Percentiles rank a stretch among this genome's conserved stretches.
phyloP scores from a whole-genome alignment of 768 basidiomycete species.

The Auricularia cornea region DNA sequence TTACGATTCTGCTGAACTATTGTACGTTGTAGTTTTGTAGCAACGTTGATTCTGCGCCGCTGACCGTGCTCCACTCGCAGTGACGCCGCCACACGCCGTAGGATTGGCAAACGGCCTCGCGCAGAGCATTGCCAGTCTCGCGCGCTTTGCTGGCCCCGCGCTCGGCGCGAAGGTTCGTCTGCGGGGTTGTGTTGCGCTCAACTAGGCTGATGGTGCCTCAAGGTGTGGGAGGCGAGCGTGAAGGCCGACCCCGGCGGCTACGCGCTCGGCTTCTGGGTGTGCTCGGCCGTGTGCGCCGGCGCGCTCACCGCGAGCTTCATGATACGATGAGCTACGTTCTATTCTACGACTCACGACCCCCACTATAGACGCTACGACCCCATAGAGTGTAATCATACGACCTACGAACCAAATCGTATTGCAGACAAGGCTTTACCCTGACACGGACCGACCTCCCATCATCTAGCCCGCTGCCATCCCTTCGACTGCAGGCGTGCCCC shows the following conservation, averaged over 20 bases:
- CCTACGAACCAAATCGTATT: too few relatives aligned
- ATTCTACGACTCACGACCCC: background rate
- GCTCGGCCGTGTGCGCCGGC: slow-evolving; percentile 49
- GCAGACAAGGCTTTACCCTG: too few relatives aligned
- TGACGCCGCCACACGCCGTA: slow-evolving; percentile 84
- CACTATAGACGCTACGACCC: background rate
- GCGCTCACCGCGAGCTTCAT: slow-evolving; percentile 62
- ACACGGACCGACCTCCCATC: too few relatives aligned
- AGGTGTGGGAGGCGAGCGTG: slow-evolving; percentile 72
- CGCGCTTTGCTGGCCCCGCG: slow-evolving; percentile 83
- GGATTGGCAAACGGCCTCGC: slow-evolving; percentile 93
- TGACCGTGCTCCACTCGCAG: slow-evolving; percentile 33
- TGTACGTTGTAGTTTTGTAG: too few relatives aligned
- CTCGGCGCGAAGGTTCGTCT: slow-evolving; percentile 69
- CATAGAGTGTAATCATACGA: too few relatives aligned
- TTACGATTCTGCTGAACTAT: slow-evolving; percentile 81
- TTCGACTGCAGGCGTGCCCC: too few relatives aligned
- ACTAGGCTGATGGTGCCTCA: slow-evolving; percentile 6
- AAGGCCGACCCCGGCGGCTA: slow-evolving; percentile 61
- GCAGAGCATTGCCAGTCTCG: slow-evolving; percentile 89
- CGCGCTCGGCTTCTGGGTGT: slow-evolving; percentile 64
- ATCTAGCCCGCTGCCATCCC: too few relatives aligned
- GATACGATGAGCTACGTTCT: slow-evolving; percentile 47
- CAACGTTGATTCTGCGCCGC: too few relatives aligned
- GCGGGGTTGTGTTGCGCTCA: background rate